phyloP scores from a whole-genome alignment of 768 basidiomycete species.

The Russula compacta region DNA sequence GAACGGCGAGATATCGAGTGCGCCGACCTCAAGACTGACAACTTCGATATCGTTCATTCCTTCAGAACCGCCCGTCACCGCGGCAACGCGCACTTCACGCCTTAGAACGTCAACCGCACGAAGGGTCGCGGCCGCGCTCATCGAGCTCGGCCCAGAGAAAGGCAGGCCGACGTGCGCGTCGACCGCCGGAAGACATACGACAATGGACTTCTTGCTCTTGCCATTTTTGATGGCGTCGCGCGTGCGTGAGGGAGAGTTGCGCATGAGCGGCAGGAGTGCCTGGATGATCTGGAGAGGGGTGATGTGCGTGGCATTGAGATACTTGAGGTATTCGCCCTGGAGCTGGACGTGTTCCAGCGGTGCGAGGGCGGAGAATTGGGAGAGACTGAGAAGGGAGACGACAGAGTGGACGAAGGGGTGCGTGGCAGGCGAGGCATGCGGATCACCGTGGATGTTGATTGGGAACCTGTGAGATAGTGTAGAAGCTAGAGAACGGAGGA shows the following conservation, averaged over 20 bases:
- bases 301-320: conserved; percentile 66
- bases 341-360: conserved; percentile 68
- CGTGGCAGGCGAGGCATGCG: conserved; percentile 55
- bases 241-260: conserved; percentile 49
- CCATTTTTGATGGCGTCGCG: conserved; percentile 43
- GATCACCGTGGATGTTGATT: conserved; percentile 69
- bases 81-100: conserved; percentile 55
- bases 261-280: conserved; percentile 65
- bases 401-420: conserved; percentile 70
- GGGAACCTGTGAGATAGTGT: conserved; percentile 79
- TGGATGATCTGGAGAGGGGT: conserved; percentile 72
- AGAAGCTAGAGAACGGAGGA: conserved; percentile 73
- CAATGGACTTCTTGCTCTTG: conserved; percentile 37
- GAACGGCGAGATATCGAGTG: conserved; percentile 28
- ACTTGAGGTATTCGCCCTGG: conserved; percentile 53
- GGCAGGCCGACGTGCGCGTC: conserved; percentile 71
- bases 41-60: conserved; percentile 60
- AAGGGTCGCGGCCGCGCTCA: conserved; percentile 66
- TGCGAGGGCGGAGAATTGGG: conserved; percentile 32
- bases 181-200: conserved; percentile 67
- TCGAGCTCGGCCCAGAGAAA: conserved; percentile 52
- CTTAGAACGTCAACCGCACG: conserved; percentile 67
- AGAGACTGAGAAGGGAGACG: conserved; percentile 63
- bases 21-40: conserved; percentile 66
- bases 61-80: conserved; percentile 44